These are phyloP conservation scores for Canariomyces notabilis DNA, from an alignment of 2,329 filamentous ascomycete species.

Conservation along the genomic window DNA sequence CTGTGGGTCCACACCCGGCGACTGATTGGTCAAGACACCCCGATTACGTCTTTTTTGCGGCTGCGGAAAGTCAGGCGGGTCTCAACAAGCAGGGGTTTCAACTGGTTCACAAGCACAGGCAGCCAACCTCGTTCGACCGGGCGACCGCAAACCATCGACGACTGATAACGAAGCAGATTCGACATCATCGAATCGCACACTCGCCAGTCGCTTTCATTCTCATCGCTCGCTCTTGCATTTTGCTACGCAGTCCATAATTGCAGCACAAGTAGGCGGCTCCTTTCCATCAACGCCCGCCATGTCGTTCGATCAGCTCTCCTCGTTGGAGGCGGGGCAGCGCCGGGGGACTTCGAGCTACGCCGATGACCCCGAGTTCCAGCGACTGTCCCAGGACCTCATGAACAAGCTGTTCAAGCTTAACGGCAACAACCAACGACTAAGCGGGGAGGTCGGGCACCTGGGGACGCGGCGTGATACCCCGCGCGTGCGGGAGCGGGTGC, in stretches of 20 bases:
- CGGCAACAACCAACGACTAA: constrained; percentile 78
- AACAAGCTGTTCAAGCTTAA: constrained; percentile 86
- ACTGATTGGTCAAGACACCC: not conserved
- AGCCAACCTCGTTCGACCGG: constrained; percentile 4
- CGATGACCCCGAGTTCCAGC: constrained; percentile 89
- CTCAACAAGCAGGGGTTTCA: constrained; percentile 6
- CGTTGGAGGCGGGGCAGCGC: constrained; percentile 70
- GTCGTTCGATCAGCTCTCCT: constrained; percentile 87
- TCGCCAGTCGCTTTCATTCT: constrained; percentile 3
- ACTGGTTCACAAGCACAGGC: constrained; percentile 7
- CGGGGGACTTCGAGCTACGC: constrained; percentile 70
- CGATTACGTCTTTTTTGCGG: constrained; percentile 17
- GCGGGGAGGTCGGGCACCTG: constrained; percentile 76
- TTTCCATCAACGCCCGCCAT: constrained; percentile 43
- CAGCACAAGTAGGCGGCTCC: not conserved
- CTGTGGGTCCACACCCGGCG: not conserved
- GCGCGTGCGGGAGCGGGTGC: constrained; percentile 82
- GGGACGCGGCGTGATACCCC: constrained; percentile 90
- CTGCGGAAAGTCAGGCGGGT: not conserved
- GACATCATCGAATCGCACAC: not conserved
- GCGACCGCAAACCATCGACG: not conserved
- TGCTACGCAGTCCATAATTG: not conserved
- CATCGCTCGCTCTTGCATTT: constrained; percentile 3
- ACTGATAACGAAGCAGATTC: not conserved
- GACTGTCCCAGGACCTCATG: constrained; percentile 75